Base-by-base conservation (phyloP, 805 yeast species). In the Ogataea henricii region DNA sequence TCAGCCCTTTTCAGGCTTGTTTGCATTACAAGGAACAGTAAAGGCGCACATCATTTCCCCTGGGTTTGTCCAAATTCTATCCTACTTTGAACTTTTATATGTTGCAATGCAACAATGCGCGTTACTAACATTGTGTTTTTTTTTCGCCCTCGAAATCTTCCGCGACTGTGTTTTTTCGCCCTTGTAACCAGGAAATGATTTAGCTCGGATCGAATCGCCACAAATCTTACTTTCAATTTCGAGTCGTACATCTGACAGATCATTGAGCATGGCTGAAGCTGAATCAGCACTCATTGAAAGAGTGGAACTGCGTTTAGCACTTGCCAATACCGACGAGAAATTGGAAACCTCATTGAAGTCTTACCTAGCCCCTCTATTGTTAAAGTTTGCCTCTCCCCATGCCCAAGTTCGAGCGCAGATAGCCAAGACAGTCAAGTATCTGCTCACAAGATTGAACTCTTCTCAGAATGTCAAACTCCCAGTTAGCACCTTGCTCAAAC, bases 261-360 rank as follows among this genome's bases (percentile, higher is more conserved):
- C 34, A 30, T 30, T 14, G 18, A 23, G 4, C 18, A 54, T 59
- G 62, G 53, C 62, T 12, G 73, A 67, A 34, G 68, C 76, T 30
- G 95, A 88, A 58, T 65, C 83, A 40, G 73, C 77, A 1, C 67
- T 87, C 47, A 75, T 88, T 32, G 82, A 83, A 58, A 86, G 83
- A 61, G 97, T 88, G 1, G 97, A 91, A 64, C 77, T 91, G 41
- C 72, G 89, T 33, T 73, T 92, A 16, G 92, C 95, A 1, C 69
- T 92, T 35, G 88, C 97, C 0, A 79, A 78, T 41, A 71, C 83
- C 0, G 86, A 84, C 40, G 73, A 67, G 2, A 86, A 85, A 58
- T 77, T 90, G 46, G 83, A 86, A 59, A 60, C 76, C 1, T 67
- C 83, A 4, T 63, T 94, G 34, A 72, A 74, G 9, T 66, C 78